Conservation (phyloP, 352 stramenopile genomes). For the Pythium vanterpoolii region DNA sequence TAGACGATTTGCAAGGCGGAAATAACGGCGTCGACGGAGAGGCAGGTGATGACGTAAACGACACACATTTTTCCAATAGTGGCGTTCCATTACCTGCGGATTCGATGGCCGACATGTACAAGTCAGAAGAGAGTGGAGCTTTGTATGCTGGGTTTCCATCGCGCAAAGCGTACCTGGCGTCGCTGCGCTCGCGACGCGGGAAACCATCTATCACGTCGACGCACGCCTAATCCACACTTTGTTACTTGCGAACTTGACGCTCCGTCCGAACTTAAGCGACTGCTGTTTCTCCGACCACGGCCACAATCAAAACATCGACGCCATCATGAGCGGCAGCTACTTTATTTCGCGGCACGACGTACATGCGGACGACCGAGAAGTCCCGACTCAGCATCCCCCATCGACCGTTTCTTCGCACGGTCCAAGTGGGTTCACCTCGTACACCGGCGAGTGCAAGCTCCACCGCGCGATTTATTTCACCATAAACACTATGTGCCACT, state of each 20-base stretch:
- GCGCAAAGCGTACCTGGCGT: conserved; percentile 11
- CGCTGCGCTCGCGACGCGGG: conserved; percentile 9
- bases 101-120: background rate
- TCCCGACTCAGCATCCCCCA: background rate
- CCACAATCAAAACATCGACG: too few relatives aligned
- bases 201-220: background rate
- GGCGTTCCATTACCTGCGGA: background rate
- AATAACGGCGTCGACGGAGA: background rate
- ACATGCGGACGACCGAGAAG: background rate
- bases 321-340: background rate
- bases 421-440: background rate
- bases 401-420: background rate
- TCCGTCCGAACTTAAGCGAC: background rate
- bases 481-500: conserved; percentile 9
- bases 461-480: conserved; percentile 9
- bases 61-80: background rate
- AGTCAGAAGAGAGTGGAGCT: background rate
- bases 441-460: background rate
- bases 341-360: background rate
- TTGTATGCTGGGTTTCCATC: conserved; percentile 7
- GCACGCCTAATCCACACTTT: too few relatives aligned
- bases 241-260: background rate
- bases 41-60: background rate
- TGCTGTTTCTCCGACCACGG: background rate
- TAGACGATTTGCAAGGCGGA: conserved; percentile 1